Percentiles rank a stretch among this genome's conserved stretches.
These are phyloP conservation scores for Globisporangium acanthophoron DNA, from an alignment of 352 stramenopile genomes.

Conservation along the genomic window DNA sequence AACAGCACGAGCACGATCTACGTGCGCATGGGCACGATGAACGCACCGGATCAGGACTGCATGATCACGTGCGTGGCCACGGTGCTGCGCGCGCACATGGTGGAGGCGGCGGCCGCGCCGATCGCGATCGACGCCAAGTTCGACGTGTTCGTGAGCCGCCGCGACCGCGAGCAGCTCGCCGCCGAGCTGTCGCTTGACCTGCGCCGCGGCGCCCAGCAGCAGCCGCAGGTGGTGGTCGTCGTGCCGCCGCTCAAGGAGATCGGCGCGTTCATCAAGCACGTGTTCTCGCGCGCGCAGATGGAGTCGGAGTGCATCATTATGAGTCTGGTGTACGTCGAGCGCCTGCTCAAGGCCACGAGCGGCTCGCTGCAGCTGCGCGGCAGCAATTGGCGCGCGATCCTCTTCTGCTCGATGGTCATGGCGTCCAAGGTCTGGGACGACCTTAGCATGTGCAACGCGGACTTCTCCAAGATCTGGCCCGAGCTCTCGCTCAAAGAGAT, in stretches of 20 bases:
- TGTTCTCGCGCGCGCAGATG: conserved; percentile 90
- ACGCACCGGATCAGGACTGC: conserved; percentile 93
- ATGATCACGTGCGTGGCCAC: conserved; percentile 95
- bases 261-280: conserved; percentile 90
- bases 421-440: conserved; percentile 98
- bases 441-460: conserved; percentile 96
- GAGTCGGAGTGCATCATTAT: conserved; percentile 98
- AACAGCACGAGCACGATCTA: conserved; percentile 95
- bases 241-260: conserved; percentile 90
- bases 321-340: conserved; percentile 96
- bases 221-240: conserved; percentile 7
- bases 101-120: conserved; percentile 70
- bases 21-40: conserved; percentile 91
- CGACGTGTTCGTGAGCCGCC: conserved; percentile 61
- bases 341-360: conserved; percentile 89
- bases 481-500: conserved; percentile 91
- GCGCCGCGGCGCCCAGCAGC: not conserved
- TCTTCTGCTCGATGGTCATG: conserved; percentile 97
- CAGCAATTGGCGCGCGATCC: conserved; percentile 91
- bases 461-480: conserved; percentile 94
- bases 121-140: conserved; percentile 52
- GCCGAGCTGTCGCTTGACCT: conserved; percentile 3
- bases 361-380: conserved; percentile 69
- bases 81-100: conserved; percentile 94
- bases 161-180: conserved; percentile 23